phyloP scores from a whole-genome alignment of 106 monocot species.

The Dactylorhiza incarnata region DNA sequence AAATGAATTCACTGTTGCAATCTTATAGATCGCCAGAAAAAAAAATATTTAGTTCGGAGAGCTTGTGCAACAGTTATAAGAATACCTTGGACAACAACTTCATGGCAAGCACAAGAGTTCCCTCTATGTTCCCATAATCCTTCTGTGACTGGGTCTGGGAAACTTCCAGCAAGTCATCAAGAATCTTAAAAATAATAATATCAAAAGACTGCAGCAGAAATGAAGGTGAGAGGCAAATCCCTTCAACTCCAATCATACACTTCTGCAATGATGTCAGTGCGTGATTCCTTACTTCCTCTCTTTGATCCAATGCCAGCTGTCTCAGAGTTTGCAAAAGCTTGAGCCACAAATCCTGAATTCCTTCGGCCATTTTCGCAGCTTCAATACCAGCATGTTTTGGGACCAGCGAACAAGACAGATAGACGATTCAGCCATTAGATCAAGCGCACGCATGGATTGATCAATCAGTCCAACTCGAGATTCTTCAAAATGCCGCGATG shows the following conservation, averaged over 20 bases:
- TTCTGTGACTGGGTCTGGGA: slow-evolving; percentile 40
- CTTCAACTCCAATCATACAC: slow-evolving; percentile 45
- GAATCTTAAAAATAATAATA: slow-evolving; percentile 30
- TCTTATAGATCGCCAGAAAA: no score
- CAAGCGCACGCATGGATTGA: slow-evolving; percentile 34
- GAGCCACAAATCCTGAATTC: slow-evolving; percentile 54
- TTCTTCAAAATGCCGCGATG: slow-evolving; percentile 47
- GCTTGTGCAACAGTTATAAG: slow-evolving; percentile 32
- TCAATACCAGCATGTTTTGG: slow-evolving; percentile 17
- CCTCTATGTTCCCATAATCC: slow-evolving; percentile 52
- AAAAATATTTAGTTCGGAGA: slow-evolving; percentile 20
- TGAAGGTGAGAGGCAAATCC: slow-evolving; percentile 24
- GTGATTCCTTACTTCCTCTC: slow-evolving; percentile 59
- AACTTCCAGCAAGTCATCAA: slow-evolving; percentile 45
- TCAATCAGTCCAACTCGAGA: slow-evolving; percentile 42
- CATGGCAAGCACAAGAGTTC: slow-evolving; percentile 32
- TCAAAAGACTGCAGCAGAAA: slow-evolving; percentile 43
- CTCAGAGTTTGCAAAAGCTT: slow-evolving; percentile 37
- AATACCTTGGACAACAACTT: slow-evolving; percentile 45
- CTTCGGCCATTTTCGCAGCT: slow-evolving; percentile 33
- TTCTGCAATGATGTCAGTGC: slow-evolving; percentile 45
- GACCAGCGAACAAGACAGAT: slow-evolving; percentile 39
- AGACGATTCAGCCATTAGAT: slow-evolving; percentile 38
- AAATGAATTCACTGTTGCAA: no score
- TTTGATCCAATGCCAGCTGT: slow-evolving; percentile 35